Conservation (phyloP, 2,329 filamentous ascomycete genomes). For the Phialophora tarda region DNA sequence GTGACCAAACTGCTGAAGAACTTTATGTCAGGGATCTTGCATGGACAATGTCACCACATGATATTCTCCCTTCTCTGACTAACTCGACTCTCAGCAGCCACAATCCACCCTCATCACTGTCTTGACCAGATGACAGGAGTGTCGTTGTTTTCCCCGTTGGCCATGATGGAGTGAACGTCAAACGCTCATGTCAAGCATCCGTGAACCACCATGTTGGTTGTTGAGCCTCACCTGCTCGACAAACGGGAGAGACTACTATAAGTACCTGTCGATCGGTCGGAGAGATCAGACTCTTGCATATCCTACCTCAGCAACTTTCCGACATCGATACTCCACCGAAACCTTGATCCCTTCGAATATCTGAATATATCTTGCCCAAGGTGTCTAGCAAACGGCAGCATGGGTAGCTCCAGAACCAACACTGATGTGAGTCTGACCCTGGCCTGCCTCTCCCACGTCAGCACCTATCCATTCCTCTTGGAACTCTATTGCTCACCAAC, state of each 20-base stretch:
- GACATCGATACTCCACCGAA: not conserved
- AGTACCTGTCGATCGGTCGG: slow-evolving; percentile 3
- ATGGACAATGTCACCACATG: not conserved
- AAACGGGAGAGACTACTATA: slow-evolving; percentile 10
- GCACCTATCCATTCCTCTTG: not conserved
- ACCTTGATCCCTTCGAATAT: slow-evolving; percentile 1
- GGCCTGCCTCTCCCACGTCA: not conserved
- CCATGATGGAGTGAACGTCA: not conserved
- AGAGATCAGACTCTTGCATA: not conserved
- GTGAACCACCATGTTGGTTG: slow-evolving; percentile 7
- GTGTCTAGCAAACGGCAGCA: not conserved
- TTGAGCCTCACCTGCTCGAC: not conserved
- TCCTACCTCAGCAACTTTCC: not conserved
- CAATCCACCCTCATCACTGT: slow-evolving; percentile 6
- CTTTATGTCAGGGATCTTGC: slow-evolving; percentile 9
- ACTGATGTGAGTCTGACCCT: not conserved
- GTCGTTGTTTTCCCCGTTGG: not conserved
- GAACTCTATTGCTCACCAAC: not conserved
- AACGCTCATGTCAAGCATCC: not conserved
- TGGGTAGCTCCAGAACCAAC: not conserved
- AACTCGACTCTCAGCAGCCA: slow-evolving; percentile 4
- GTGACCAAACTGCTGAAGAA: slow-evolving; percentile 9
- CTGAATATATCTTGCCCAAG: not conserved
- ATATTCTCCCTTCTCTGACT: slow-evolving; percentile 5
- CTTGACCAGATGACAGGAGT: slow-evolving; percentile 9